These are phyloP conservation scores for Fusarium sp. DNA, from an alignment of 2,329 filamentous ascomycete species.

Conservation along the genomic window DNA sequence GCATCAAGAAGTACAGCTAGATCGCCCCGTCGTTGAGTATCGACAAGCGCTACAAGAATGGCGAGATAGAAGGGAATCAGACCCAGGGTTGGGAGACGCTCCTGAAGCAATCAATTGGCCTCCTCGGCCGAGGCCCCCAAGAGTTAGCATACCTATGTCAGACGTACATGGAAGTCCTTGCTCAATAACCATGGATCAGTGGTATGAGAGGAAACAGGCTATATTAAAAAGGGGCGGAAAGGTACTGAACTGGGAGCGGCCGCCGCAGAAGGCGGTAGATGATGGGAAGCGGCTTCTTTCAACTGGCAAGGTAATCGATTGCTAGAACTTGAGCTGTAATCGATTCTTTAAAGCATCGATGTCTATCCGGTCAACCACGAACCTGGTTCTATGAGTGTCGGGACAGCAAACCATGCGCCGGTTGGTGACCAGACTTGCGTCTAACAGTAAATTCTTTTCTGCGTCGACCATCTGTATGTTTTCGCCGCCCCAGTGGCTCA, in stretches of 20 bases:
- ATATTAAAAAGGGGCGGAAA: slow-evolving; percentile 24
- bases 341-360: neutral
- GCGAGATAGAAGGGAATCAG: slow-evolving; percentile 9
- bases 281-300: slow-evolving; percentile 10
- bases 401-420: rapidly evolving
- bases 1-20: slow-evolving; percentile 47
- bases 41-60: slow-evolving; percentile 39
- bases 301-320: slow-evolving; percentile 17
- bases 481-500: too few relatives aligned
- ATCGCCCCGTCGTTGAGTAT: slow-evolving; percentile 45
- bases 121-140: slow-evolving; percentile 14
- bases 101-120: slow-evolving; percentile 34
- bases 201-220: slow-evolving; percentile 25
- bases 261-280: slow-evolving; percentile 25
- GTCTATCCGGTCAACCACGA: neutral
- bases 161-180: neutral
- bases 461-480: too few relatives aligned
- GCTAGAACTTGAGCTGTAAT: neutral
- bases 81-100: neutral
- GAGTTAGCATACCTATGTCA: neutral
- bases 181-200: slow-evolving; percentile 3
- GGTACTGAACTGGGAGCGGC: slow-evolving; percentile 41
- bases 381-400: neutral
- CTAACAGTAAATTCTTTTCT: too few relatives aligned
- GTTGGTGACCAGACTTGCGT: neutral